Evolutionary conservation across 805 yeast species (phyloP), one percentile per base, ranked within the genome.

Genomic region (Vanderwaltozyma tropicalis): DNA sequence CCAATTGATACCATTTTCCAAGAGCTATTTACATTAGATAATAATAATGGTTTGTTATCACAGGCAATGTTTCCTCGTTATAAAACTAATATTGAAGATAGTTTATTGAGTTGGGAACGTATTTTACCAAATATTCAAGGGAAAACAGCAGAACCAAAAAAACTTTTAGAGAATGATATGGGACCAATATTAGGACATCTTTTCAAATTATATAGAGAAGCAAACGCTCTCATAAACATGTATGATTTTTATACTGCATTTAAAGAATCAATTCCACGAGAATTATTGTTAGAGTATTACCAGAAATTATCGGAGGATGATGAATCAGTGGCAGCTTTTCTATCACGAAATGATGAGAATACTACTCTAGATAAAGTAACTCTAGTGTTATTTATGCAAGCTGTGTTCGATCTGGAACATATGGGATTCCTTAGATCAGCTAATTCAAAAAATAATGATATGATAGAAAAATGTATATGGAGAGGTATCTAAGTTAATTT

Each of bases 171-270:
- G 44, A 52, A 59, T 32, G 32, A 55, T 1, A 47, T 71, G 32
- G 73, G 69, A 16, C 87, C 87, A 1, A 61, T 74, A 3, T 50
- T 77, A 6, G 63, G 73, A 22, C 73, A 71, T 34, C 54, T 87
- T 38, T 87, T 74, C 59, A 71, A 74, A 34, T 65, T 84, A 13
- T 80, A 79, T 54, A 72, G 92, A 41, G 96, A 87, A 48, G 88
- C 95, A 0, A 81, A 83, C 18, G 66, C 77, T 3, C 62, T 68
- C 22, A 69, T 82, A 43, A 82, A 82, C 50, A 68, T 80, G 37
- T 78, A 67, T 58, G 94, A 82, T 47, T 77, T 76, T 46, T 82
- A 68, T 49, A 55, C 63, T 18, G 78, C 83, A 0, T 81, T 81
- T 59, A 72, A 67, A 49, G 72, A 67, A 40, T 61, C 75, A 0